These are phyloP conservation scores for Eutypa lata DNA, from an alignment of 2,329 filamentous ascomycete species.

Conservation along the genomic window DNA sequence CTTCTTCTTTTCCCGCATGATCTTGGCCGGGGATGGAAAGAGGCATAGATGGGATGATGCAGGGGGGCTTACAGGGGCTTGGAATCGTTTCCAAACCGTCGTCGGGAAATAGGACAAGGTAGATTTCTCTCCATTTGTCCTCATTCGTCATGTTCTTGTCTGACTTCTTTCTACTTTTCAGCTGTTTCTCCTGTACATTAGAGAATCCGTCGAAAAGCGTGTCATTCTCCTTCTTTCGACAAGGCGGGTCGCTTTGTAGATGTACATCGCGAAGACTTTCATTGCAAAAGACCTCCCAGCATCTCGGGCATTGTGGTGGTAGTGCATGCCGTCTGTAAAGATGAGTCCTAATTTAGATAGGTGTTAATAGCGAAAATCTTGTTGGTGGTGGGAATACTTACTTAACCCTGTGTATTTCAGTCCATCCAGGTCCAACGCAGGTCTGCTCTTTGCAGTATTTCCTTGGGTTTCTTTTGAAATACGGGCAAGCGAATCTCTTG, in stretches of 20 bases:
- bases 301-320: background rate
- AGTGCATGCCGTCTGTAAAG: background rate
- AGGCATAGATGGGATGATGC: background rate
- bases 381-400: background rate
- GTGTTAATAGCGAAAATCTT: background rate
- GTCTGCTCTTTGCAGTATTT: background rate
- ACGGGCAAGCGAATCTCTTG: constrained; percentile 2
- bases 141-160: background rate
- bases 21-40: no score
- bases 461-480: constrained; percentile 1
- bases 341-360: background rate
- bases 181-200: background rate
- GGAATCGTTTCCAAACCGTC: background rate
- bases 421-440: constrained; percentile 4
- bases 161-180: constrained; percentile 1
- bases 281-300: background rate
- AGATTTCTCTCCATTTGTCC: constrained; percentile 2
- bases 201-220: background rate
- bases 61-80: background rate
- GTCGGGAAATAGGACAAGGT: background rate
- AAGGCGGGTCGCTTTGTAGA: background rate
- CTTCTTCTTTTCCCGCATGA: background rate
- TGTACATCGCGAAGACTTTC: background rate
- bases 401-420: constrained; percentile 1
- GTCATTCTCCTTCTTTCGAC: constrained; percentile 1